Percentiles rank a stretch among this genome's conserved stretches.
Conservation (phyloP, 176 grass and related monocot species). For the Lolium multiflorum region DNA sequence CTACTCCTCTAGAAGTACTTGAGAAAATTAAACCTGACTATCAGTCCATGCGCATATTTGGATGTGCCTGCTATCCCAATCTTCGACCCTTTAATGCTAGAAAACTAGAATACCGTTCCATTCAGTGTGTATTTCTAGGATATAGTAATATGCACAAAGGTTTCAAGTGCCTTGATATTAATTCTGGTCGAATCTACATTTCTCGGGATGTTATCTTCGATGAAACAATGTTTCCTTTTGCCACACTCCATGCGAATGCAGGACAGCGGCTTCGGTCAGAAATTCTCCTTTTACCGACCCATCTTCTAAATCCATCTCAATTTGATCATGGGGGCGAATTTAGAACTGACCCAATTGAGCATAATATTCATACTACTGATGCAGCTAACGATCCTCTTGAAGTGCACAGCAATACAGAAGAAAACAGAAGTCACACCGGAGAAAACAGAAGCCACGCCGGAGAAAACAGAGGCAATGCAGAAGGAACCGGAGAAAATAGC, state of each 20-base stretch:
- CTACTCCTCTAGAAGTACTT: background rate
- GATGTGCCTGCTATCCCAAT: background rate
- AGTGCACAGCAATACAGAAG: background rate
- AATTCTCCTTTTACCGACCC: background rate
- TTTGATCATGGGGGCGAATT: background rate
- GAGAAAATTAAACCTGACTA: background rate
- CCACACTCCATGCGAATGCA: background rate
- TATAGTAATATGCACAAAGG: slow-evolving; percentile 8
- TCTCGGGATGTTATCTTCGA: background rate
- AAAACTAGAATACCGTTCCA: background rate
- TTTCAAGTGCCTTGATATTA: background rate
- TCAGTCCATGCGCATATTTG: background rate
- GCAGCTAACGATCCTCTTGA: background rate
- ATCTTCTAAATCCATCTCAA: no score
- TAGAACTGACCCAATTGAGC: background rate
- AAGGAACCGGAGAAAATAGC: background rate
- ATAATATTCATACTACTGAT: background rate
- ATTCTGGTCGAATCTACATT: background rate
- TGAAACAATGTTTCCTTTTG: background rate
- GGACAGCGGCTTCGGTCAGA: background rate
- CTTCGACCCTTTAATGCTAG: background rate
- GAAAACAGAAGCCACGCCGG: no score
- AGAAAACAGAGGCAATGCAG: background rate
- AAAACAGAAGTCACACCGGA: no score
- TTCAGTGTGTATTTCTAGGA: background rate